These are phyloP conservation scores for Crithidia mellificae DNA, from an alignment of 208 protist genomes.

Conservation along the genomic window DNA sequence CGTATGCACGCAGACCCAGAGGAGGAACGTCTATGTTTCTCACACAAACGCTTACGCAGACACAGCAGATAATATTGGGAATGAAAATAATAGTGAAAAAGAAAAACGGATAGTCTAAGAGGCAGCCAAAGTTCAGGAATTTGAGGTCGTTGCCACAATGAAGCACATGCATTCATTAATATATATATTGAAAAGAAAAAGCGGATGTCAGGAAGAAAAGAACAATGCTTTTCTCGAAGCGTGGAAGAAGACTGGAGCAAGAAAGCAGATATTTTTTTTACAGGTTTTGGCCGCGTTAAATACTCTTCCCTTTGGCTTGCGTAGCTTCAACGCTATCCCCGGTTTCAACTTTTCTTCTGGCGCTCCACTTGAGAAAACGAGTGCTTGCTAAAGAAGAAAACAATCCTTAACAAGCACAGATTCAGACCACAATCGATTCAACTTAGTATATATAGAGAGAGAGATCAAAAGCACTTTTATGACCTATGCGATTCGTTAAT, in stretches of 20 bases:
- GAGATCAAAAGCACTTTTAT: not conserved
- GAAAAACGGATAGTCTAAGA: not conserved
- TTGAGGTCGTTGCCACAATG: not conserved
- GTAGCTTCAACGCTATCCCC: not conserved
- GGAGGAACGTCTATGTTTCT: not conserved
- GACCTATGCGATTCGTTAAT: conserved; percentile 9
- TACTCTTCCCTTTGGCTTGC: not conserved
- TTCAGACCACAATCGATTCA: not conserved
- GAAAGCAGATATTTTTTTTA: not conserved
- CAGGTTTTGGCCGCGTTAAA: not conserved
- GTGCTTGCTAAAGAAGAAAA: not conserved
- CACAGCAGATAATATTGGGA: not conserved
- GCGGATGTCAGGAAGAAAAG: not conserved
- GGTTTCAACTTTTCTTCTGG: not conserved
- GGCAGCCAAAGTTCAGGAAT: not conserved
- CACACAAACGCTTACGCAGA: not conserved
- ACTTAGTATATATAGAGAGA: not conserved
- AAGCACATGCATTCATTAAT: not conserved
- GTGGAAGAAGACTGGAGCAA: not conserved
- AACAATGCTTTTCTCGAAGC: not conserved
- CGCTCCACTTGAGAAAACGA: not conserved
- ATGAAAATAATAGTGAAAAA: not conserved
- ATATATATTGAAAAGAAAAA: not conserved
- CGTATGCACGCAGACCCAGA: not conserved
- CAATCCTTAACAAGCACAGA: too few relatives aligned